A percentile compares a stretch with the other conserved stretches of the same genome.
These are phyloP conservation scores for Podila clonocystis DNA, from an alignment of 192 early-diverging fungal genomes.

Conservation along the genomic window DNA sequence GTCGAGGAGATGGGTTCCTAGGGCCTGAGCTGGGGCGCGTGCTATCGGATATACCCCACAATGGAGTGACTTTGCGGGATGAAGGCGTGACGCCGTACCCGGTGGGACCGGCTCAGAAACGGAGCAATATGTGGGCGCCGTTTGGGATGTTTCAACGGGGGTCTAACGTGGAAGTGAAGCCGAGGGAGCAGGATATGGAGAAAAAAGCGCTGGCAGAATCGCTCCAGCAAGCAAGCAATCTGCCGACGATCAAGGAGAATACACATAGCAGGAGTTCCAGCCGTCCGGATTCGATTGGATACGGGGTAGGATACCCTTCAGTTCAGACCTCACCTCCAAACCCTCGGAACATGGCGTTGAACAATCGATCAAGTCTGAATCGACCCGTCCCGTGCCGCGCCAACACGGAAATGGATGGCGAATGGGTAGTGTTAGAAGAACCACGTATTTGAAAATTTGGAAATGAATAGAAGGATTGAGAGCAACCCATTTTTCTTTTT, in stretches of 20 bases:
- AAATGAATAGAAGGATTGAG: too few species aligned
- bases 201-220: not conserved
- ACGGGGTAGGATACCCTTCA: not conserved
- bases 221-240: not conserved
- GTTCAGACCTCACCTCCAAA: not conserved
- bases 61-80: not conserved
- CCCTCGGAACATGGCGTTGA: too few species aligned
- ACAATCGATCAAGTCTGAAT: not conserved
- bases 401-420: slow-evolving; percentile 14
- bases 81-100: not conserved
- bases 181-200: not conserved
- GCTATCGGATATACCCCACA: not conserved
- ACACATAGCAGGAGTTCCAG: too few species aligned
- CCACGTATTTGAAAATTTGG: not conserved
- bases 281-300: too few species aligned
- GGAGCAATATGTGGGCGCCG: not conserved
- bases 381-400: slow-evolving; percentile 1
- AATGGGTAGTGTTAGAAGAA: slow-evolving; percentile 10
- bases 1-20: not conserved
- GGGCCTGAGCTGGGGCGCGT: not conserved
- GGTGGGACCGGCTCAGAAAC: not conserved
- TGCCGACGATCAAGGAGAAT: too few species aligned
- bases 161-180: not conserved
- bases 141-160: not conserved
- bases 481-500: too few species aligned